phyloP scores from a whole-genome alignment of 768 basidiomycete genomes.

The Lentinus tigrinus region DNA sequence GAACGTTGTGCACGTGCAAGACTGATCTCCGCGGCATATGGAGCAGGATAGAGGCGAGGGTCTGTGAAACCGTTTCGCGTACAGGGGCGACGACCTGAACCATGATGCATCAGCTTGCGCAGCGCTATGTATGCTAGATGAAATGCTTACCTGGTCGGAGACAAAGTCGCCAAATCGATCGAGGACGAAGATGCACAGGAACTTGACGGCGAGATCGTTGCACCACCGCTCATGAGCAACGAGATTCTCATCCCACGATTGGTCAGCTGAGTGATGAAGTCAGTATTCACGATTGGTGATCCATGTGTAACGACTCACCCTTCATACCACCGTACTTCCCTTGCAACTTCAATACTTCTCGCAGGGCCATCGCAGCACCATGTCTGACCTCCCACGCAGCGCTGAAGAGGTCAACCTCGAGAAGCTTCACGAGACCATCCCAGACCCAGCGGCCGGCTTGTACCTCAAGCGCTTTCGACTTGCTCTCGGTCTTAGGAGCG shows the following conservation, averaged over 20 bases:
- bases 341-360: slow-evolving; percentile 84
- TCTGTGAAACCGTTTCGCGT: slow-evolving; percentile 93
- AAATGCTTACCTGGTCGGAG: slow-evolving; percentile 69
- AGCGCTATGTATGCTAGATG: background rate
- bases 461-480: slow-evolving; percentile 77
- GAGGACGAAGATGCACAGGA: slow-evolving; percentile 86
- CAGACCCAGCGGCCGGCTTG: slow-evolving; percentile 78
- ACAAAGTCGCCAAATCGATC: slow-evolving; percentile 99
- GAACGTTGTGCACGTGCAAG: slow-evolving; percentile 74
- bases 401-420: slow-evolving; percentile 83
- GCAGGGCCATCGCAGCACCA: slow-evolving; percentile 87
- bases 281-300: no score
- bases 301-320: slow-evolving; percentile 41
- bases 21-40: slow-evolving; percentile 86
- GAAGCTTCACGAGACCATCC: slow-evolving; percentile 76
- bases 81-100: slow-evolving; percentile 92
- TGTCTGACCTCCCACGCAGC: slow-evolving; percentile 92
- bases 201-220: slow-evolving; percentile 80
- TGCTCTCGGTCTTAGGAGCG: slow-evolving; percentile 71
- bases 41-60: slow-evolving; percentile 82
- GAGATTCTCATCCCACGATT: slow-evolving; percentile 56
- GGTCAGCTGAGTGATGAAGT: slow-evolving; percentile 40
- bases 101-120: background rate
- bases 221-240: slow-evolving; percentile 82
- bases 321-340: slow-evolving; percentile 81